These are phyloP conservation scores for Penicillium nordicum DNA, from an alignment of 2,329 filamentous ascomycete genomes.

Conservation along the genomic window DNA sequence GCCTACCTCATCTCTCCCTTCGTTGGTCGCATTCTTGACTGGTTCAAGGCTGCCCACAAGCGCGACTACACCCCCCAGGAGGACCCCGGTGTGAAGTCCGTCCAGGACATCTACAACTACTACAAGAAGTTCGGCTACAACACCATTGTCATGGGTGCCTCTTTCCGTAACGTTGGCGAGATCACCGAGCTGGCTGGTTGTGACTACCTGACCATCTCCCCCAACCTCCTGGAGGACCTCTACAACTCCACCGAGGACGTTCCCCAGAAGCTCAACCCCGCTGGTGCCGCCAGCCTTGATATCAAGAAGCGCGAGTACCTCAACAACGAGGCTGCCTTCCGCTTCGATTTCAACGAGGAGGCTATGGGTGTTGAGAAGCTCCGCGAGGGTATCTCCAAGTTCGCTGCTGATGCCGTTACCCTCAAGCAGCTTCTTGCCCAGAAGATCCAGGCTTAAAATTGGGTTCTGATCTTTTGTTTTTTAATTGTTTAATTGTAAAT, in stretches of 20 bases:
- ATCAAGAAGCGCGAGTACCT: conserved; percentile 90
- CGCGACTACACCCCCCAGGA: conserved; percentile 86
- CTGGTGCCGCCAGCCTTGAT: conserved; percentile 62
- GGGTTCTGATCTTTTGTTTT: background rate
- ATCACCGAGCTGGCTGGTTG: conserved; percentile 97
- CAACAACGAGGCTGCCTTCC: conserved; percentile 83
- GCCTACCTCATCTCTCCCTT: conserved; percentile 99
- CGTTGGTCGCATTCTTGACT: conserved; percentile 98
- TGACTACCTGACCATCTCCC: conserved; percentile 99
- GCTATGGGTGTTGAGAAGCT: conserved; percentile 99
- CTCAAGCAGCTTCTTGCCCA: conserved; percentile 87
- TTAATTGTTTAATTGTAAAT: conserved; percentile 23
- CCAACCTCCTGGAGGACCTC: conserved; percentile 90
- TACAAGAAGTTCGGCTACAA: conserved; percentile 99
- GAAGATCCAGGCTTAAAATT: conserved; percentile 64
- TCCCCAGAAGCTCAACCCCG: conserved; percentile 86
- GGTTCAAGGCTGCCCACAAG: conserved; percentile 96
- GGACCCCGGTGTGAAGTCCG: conserved; percentile 93
- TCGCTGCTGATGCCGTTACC: conserved; percentile 89
- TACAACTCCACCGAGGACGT: conserved; percentile 77
- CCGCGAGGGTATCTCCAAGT: conserved; percentile 98
- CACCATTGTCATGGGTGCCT: conserved; percentile 99
- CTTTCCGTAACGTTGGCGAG: conserved; percentile 93
- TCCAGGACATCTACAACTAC: conserved; percentile 97
- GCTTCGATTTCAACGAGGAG: conserved; percentile 99